These are phyloP conservation scores for Coemansia sp. DNA, from an alignment of 192 early-diverging fungal species.

Conservation along the genomic window DNA sequence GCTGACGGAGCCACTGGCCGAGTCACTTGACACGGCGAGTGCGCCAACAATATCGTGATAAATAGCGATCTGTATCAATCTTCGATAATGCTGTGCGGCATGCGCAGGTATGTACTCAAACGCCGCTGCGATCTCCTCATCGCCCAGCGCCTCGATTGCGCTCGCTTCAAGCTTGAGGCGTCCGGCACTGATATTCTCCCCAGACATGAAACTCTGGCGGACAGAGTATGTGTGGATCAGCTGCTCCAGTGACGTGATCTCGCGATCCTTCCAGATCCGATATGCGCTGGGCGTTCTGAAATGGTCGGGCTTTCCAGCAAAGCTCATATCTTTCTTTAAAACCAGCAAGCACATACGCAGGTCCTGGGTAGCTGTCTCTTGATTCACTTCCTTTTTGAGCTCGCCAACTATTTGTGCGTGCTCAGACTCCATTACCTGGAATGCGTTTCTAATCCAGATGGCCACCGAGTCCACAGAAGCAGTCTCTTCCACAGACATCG, in stretches of 20 bases:
- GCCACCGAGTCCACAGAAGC: constrained; percentile 6
- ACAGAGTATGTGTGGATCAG: constrained; percentile 45
- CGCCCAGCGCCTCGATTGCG: constrained; percentile 30
- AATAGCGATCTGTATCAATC: constrained; percentile 34
- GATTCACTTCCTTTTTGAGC: constrained; percentile 42
- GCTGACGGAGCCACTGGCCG: constrained; percentile 2
- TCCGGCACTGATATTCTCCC: constrained; percentile 38
- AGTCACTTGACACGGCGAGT: background rate
- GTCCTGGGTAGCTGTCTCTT: constrained; percentile 49
- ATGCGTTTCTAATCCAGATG: constrained; percentile 37
- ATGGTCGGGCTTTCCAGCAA: constrained; percentile 47
- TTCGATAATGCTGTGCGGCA: constrained; percentile 32
- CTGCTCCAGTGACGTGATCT: constrained; percentile 50
- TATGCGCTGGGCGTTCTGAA: constrained; percentile 44
- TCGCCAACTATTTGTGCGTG: constrained; percentile 35
- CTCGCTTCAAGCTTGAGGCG: constrained; percentile 39
- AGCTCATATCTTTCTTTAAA: constrained; percentile 45
- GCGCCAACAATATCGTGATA: constrained; percentile 36
- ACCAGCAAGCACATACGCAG: constrained; percentile 45
- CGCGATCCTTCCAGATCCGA: constrained; percentile 53
- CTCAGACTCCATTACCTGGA: constrained; percentile 36
- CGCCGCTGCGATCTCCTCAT: constrained; percentile 34
- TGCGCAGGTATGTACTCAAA: constrained; percentile 53
- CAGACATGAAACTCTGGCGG: constrained; percentile 46
- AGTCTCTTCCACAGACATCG: constrained; percentile 5